A percentile compares a stretch with the other conserved stretches of the same genome.
These are phyloP conservation scores for Plasmodium sp. DNA, from an alignment of 169 alveolate species.

Conservation along the genomic window DNA sequence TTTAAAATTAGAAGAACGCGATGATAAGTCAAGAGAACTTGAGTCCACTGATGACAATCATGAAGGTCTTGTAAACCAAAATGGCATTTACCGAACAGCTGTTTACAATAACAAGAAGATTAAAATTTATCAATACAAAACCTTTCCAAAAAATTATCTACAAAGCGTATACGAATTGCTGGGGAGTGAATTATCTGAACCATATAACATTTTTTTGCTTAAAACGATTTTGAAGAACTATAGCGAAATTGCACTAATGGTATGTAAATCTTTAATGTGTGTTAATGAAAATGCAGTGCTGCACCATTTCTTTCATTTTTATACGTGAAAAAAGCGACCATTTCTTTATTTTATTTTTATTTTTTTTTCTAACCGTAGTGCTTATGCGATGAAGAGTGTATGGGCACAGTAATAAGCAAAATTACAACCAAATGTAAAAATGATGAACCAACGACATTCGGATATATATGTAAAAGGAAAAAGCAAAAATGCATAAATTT, in stretches of 20 bases:
- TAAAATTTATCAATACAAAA: constrained; percentile 45
- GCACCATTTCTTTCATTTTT: background rate
- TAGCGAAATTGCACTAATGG: constrained; percentile 67
- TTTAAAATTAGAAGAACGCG: constrained; percentile 35
- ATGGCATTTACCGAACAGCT: constrained; percentile 31
- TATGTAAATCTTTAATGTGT: constrained; percentile 11
- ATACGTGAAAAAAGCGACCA: background rate
- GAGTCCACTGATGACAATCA: background rate
- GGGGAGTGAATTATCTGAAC: constrained; percentile 71
- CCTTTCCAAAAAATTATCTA: constrained; percentile 61
- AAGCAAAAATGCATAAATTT: background rate
- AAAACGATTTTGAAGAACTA: constrained; percentile 64
- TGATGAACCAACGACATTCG: constrained; percentile 59
- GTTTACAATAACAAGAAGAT: constrained; percentile 40
- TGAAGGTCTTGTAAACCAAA: constrained; percentile 13
- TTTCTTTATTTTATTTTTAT: background rate
- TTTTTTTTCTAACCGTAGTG: constrained; percentile 13
- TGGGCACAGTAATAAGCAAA: constrained; percentile 69
- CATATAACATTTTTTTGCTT: constrained; percentile 66
- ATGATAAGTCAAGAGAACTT: constrained; percentile 3
- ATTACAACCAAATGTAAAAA: constrained; percentile 53
- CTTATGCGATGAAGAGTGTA: constrained; percentile 50
- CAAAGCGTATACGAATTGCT: constrained; percentile 56
- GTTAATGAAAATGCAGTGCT: background rate
- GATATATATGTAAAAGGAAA: constrained; percentile 69